Base-by-base conservation (phyloP, 495 filamentous ascomycete genomes). In the Aspergillus sclerotioniger region DNA sequence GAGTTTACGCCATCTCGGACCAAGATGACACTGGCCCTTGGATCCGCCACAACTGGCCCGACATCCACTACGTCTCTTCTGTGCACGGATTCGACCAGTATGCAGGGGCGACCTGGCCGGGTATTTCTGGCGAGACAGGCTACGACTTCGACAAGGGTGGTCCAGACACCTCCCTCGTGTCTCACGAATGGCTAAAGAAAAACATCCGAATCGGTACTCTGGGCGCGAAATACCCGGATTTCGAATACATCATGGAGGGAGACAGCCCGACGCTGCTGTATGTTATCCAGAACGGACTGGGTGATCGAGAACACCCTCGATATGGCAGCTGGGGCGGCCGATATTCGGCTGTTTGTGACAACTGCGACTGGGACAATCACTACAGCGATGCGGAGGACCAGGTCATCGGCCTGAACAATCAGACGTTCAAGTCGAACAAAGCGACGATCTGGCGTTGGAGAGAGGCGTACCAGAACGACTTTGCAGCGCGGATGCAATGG, bases 401-500 rank as follows among this genome's bases (percentile, higher is more conserved):
- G 3, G 29, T 54, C 25, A 19, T 17, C 12, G 45, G 44, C 8
- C 4, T 43, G 19, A 29, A 58, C 41, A 39, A 49, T 17, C n/a
- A 33, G 33, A 51, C 21, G 10, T 44, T 44, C 39, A 15, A 2
- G 4, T 19, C n/a, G 5, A 51, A 52, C 41, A 20, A 35, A 19
- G 31, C 51, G 50, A 44, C 47, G 35, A 51, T 52, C 19, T 81
- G 77, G 75, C 62, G 77, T 6, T 81, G 77, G 78, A 41, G 76
- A 8, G 63, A 70, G 8, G 76, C 76, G 3, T 75, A 68, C 50
- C 75, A 80, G 56, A 67, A 72, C 54, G 77, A 78, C 56, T 77
- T 81, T 55, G 73, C 75, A 5, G 76, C 77, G 0, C 59, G 77
- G 3, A 76, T 79, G 51, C 65, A 74, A 55, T 79, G 77, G 78